phyloP scores from a whole-genome alignment of 805 yeast species.

The Isabelozyma gotoi region DNA sequence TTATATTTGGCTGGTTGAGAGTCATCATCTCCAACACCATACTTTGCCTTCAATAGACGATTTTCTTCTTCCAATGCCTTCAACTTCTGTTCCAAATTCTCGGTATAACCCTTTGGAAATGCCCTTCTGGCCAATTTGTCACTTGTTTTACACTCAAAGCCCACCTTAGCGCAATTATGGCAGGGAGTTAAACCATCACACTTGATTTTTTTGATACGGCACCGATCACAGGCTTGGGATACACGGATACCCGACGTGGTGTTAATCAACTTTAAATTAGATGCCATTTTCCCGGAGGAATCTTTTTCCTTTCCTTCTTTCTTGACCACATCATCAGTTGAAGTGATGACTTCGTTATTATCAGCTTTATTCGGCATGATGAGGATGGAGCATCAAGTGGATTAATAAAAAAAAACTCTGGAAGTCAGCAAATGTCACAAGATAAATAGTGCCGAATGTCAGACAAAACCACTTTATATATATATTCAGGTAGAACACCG shows the following conservation, averaged over 20 bases:
- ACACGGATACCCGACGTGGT: slow-evolving; percentile 49
- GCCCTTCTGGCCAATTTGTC: slow-evolving; percentile 76
- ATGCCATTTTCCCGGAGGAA: slow-evolving; percentile 1
- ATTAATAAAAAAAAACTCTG: no score
- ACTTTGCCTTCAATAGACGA: slow-evolving; percentile 34
- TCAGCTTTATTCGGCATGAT: not conserved
- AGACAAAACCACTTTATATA: no score
- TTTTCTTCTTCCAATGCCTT: slow-evolving; percentile 60
- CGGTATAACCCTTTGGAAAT: slow-evolving; percentile 80
- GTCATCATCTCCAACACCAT: slow-evolving; percentile 13
- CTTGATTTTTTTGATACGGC: slow-evolving; percentile 72
- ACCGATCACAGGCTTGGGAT: slow-evolving; percentile 80
- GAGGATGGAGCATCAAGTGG: no score
- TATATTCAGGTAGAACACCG: no score
- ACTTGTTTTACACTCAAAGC: slow-evolving; percentile 67
- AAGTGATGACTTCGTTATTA: no score
- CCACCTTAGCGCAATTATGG: slow-evolving; percentile 62
- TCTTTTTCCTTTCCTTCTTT: not conserved
- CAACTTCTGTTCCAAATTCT: slow-evolving; percentile 64
- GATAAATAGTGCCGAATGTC: no score
- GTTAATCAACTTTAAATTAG: slow-evolving; percentile 36
- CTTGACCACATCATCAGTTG: not conserved
- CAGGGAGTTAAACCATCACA: slow-evolving; percentile 78
- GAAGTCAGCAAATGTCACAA: no score
- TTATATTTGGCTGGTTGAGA: not conserved